Evolutionary conservation across 208 protist genomes (phyloP), one percentile per base, ranked within the genome.

Genomic region (Zelonia costaricensis): DNA sequence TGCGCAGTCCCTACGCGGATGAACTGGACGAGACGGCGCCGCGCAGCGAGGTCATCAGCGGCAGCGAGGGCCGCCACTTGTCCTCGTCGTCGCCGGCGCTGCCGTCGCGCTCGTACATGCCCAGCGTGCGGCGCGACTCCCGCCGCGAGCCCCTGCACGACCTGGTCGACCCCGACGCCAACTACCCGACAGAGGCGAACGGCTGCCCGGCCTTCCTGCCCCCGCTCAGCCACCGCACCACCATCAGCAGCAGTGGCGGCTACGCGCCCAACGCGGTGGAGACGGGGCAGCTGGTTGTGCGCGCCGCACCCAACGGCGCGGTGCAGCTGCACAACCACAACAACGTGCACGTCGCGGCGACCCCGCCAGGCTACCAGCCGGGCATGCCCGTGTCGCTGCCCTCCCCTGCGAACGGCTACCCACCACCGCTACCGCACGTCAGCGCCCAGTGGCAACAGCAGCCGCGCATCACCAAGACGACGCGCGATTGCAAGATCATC

Each of bases 401-500:
- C 12, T 22, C 62, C 4, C 42, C 51, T 10, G 13, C 62, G 0
- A 54, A 44, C 35, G 43, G 18, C 9, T 59, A 60, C 35, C 40
- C 52, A 9, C 23, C 20, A 30, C 22, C 25, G 36, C 36, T 22
- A 22, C 52, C 49, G 49, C n/a, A 35, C 18, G 49, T 15, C 27
- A 51, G 31, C 53, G 40, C 53, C 3, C 53, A n/a, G n/a, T n/a
- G 39, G 40, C 33, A 48, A 28, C 52, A 13, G 53, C 53, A 16
- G 10, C 35, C 51, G 27, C 62, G 10, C 9, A 48, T 36, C 13
- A 49, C 23, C 31, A 69, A 60, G 45, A 48, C 46, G n/a, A 69
- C 53, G 12, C 45, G 53, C 13, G 54, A 60, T 25, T 57, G 55
- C 62, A 60, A 38, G 20, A 62, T 61, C n/a, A 63, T 58, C 10